Evolutionary conservation across 345 rosid genomes (phyloP).

Genomic region (Raphanus raphanistrum): DNA sequence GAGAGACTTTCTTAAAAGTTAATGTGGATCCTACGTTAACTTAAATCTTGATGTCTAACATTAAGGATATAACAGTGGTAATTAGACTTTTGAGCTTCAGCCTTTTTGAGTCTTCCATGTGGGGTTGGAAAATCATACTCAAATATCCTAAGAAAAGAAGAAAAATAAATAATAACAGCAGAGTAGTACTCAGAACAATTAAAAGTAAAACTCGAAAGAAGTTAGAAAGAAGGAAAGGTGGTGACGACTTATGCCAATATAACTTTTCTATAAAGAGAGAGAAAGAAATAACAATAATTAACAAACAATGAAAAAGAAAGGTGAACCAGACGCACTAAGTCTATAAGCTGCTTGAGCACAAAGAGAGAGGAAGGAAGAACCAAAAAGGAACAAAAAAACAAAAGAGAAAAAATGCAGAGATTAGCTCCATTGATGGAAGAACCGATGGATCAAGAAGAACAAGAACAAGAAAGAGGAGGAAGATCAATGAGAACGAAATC

Average conservation of each 20-base stretch:
- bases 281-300: constrained; percentile 34
- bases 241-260: constrained; percentile 35
- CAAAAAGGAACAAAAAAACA: not conserved
- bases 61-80: not conserved
- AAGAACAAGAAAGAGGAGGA: constrained; percentile 30
- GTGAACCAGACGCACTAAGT: constrained; percentile 42
- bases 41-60: constrained; percentile 5
- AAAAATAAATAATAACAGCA: not conserved
- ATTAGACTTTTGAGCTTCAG: constrained; percentile 9
- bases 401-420: constrained; percentile 48
- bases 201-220: not conserved
- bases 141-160: not conserved
- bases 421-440: constrained; percentile 86
- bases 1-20: not conserved
- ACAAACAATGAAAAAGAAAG: constrained; percentile 45
- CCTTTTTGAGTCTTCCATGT: constrained; percentile 25
- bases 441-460: constrained; percentile 54
- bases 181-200: not conserved
- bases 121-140: constrained; percentile 26
- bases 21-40: constrained; percentile 12
- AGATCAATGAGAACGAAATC: constrained; percentile 36
- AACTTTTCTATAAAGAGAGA: constrained; percentile 25
- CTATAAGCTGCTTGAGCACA: constrained; percentile 38
- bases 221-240: constrained; percentile 15
- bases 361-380: constrained; percentile 28